Percentiles rank a stretch among this genome's conserved stretches.
Evolutionary conservation across 2,329 filamentous ascomycete genomes (phyloP).

Genomic region (Colletotrichum agaves): DNA sequence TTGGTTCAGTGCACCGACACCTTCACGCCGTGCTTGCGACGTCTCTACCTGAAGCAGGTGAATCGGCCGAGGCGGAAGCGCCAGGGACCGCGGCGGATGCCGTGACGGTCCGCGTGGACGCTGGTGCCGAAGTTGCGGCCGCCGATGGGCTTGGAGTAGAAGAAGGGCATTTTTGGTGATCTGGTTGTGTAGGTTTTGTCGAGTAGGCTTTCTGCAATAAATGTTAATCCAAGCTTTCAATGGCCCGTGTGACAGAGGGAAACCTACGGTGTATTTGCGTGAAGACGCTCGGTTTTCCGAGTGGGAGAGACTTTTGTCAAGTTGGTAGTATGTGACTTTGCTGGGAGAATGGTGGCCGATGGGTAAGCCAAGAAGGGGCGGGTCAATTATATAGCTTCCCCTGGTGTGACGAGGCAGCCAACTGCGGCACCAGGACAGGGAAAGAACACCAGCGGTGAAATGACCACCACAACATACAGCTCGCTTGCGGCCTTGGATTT

Average conservation of each 20-base stretch:
- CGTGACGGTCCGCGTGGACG: constrained; percentile 57
- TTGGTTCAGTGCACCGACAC: constrained; percentile 6
- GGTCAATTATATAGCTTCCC: constrained; percentile 9
- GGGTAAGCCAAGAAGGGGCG: constrained; percentile 9
- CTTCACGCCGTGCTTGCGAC: background rate
- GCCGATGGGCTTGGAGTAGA: constrained; percentile 59
- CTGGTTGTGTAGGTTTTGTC: background rate
- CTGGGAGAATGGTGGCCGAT: background rate
- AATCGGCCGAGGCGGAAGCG: constrained; percentile 61
- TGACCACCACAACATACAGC: background rate
- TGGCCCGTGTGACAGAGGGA: too few relatives aligned
- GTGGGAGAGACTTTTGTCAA: background rate
- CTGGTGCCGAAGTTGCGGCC: constrained; percentile 62
- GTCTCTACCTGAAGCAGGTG: constrained; percentile 58
- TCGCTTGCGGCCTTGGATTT: constrained; percentile 23
- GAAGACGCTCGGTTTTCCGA: background rate
- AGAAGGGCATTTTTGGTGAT: constrained; percentile 55
- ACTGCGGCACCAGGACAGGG: background rate
- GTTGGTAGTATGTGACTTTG: background rate
- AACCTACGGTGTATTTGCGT: background rate
- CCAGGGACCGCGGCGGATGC: constrained; percentile 61
- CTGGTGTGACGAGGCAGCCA: constrained; percentile 16
- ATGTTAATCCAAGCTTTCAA: background rate
- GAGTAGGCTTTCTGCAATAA: background rate
- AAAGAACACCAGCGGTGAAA: background rate